phyloP scores from a whole-genome alignment of 2,329 filamentous ascomycete genomes.

The Colletotrichum abscissum region DNA sequence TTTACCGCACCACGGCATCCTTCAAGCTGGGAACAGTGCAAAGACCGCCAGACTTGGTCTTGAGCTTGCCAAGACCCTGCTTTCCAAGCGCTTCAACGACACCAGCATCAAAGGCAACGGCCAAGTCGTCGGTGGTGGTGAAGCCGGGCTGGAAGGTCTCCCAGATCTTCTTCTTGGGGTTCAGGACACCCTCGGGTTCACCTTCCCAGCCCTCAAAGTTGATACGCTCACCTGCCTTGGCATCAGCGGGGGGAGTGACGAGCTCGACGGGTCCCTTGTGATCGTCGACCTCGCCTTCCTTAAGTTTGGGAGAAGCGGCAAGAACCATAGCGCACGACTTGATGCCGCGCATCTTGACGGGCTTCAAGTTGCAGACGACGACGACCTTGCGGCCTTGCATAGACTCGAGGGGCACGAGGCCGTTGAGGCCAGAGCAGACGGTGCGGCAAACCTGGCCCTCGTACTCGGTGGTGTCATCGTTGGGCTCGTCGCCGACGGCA shows the following conservation, averaged over 20 bases:
- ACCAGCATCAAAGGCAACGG: constrained; percentile 87
- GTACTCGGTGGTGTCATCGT: constrained; percentile 90
- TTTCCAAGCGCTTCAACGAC: constrained; percentile 82
- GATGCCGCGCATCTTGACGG: constrained; percentile 96
- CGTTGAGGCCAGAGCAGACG: constrained; percentile 96
- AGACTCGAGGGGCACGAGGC: constrained; percentile 89
- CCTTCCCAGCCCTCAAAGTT: constrained; percentile 96
- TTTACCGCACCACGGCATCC: constrained; percentile 82
- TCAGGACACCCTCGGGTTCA: constrained; percentile 91
- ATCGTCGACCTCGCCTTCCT: constrained; percentile 85
- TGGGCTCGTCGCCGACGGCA: constrained; percentile 88
- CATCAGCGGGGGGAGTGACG: constrained; percentile 81
- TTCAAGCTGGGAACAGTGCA: constrained; percentile 87
- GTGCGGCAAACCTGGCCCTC: constrained; percentile 93
- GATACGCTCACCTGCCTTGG: constrained; percentile 86
- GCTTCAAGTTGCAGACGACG: constrained; percentile 97
- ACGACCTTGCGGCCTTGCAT: constrained; percentile 98
- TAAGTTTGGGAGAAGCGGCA: constrained; percentile 86
- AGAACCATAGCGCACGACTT: constrained; percentile 89
- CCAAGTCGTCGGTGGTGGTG: constrained; percentile 83
- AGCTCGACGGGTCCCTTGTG: constrained; percentile 94
- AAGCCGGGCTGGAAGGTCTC: constrained; percentile 97
- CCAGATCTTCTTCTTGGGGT: constrained; percentile 99
- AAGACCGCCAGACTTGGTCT: constrained; percentile 80
- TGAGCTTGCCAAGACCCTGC: constrained; percentile 74